Base-by-base conservation (phyloP, 352 stramenopile species). In the Thalassiosira ordinaria region DNA sequence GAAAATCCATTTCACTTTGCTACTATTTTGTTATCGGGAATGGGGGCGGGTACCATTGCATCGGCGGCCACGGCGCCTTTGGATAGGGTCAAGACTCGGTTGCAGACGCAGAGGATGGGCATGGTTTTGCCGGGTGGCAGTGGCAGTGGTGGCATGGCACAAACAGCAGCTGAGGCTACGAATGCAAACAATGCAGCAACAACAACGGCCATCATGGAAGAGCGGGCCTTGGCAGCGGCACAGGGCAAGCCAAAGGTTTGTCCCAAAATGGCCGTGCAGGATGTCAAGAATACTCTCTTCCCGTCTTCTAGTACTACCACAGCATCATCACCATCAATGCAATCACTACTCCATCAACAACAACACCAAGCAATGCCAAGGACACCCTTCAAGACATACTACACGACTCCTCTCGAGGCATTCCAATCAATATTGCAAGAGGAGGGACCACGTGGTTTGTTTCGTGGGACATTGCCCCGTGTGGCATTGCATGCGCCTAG, bases 61-160 rank as follows among this genome's bases (percentile, higher is more conserved):
- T 86, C 94, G 26, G 95, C 93, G 24, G 47, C 97, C 16, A 99
- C 97, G 22, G 99, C 97, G 60, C 97, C 97, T 20, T 89, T 99
- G 68, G 97, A 99, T 92, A 96, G 99, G 31, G 95, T 98, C 57
- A 99, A 99, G 89, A 99, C 97, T 16, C 89, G 95, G 53, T 89
- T 99, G 78, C 96, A 99, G 87, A 99, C 96, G 22, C 96, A 99
- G 76, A 69, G 75, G 68, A 84, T 84, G 75, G 75, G 75, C 8
- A 72, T 79, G 74, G 59, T 65, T 37, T n/a, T 63, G 31, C 60
- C 51, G n/a, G 16, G 26, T 6, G 37, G 39, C 1, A 35, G 60
- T 18, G 16, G 41, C 14, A n/a, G n/a, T n/a, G n/a, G n/a, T n/a
- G n/a, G n/a, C n/a, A n/a, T n/a, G n/a, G n/a, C n/a, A n/a, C n/a